Evolutionary conservation across 2,329 filamentous ascomycete species (phyloP), one percentile per base, ranked within the genome.

Genomic region (Hymenoscyphus occultus): DNA sequence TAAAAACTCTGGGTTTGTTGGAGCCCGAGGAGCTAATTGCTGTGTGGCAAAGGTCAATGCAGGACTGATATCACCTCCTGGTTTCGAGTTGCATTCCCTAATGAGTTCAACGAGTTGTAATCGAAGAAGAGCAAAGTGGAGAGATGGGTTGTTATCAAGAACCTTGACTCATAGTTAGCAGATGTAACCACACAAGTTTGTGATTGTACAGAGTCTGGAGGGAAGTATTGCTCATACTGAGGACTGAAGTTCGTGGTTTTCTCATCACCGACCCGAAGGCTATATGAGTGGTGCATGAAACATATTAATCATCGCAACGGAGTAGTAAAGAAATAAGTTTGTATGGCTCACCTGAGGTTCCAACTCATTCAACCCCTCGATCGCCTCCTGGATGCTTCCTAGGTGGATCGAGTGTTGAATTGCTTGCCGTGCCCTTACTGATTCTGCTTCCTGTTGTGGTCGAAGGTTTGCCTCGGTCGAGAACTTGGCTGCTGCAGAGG

Each of bases 251-350:
- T 80, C 80, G 80, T 82, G 80, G 81, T 83, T 89, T 88, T 87
- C 85, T 98, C 94, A 96, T 96, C 95, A 95, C 86, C 80, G 86
- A 88, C 87, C 86, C 83, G 83, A 86, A 88, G 87, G 84, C 83
- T 83, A 86, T 98, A 95, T 92, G 95, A 93, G 95, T 99, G 95
- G 95, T 99, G 95, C 95, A 99, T 99, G 94, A 96, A 88, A 93
- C 90, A 68, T 54, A 91, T 83, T 97, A 97, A 99, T 99, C 95
- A 95, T 93, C 80, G 85, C 84, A 86, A 81, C 66, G 67, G 57
- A 60, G 68, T 58, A 60, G 62, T 59, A 61, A 63, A 54, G 63
- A 59, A 39, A 58, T 22, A 67, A 63, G 45, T 31, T 57, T 54
- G 40, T 48, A 40, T 22, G n/a, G 76, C 91, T 80, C 88, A 99